Base-by-base conservation (phyloP, 257 asterid genomes). In the Ocimum tenuiflorum region DNA sequence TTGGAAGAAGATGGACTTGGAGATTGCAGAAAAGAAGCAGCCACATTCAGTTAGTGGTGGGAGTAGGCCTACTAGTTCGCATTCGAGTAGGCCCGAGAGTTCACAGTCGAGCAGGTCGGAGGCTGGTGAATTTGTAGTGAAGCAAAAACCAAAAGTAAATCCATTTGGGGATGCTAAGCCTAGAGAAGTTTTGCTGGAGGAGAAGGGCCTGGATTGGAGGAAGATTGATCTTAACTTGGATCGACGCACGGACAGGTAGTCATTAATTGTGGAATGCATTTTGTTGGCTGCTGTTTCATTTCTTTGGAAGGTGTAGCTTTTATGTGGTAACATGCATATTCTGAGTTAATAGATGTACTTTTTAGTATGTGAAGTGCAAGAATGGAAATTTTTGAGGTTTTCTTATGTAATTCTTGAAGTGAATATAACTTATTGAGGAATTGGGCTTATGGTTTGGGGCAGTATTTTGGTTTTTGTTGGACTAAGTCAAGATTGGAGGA, bases 121-220 rank as follows among this genome's bases (percentile, higher is more conserved):
- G 54, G 78, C 76, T 29, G 81, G 65, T 48, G 96, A 81, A 60
- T 79, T 53, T 52, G 76, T 20, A 12, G 81, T 42, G 76, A 88
- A 80, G 81, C 87, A 79, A n/a, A 90, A 76, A 63, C 91, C 91
- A 2, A 94, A 85, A 76, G 88, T 90, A 63, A 94, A 90, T 69
- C 99, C 99, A 45, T 94, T 94, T 68, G 97, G 99, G 13, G 88
- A 88, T 68, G 96, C 99, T 11, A 94, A 86, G 78, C 97, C 99
- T 55, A 86, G 99, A 78, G 99, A 94, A 79, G 86, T 94, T 76
- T 80, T 91, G 79, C 97, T 94, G 64, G 81, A 81, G 83, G 87
- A 86, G 83, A 94, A 91, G 74, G 97, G 97, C 43, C 68, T 94
- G 74, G 97, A 91, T 73, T 94, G 99, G 99, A 85, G 82, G 79